Evolutionary conservation across 192 early-diverging fungal species (phyloP).

Genomic region (Borealophlyctis nickersoniae): DNA sequence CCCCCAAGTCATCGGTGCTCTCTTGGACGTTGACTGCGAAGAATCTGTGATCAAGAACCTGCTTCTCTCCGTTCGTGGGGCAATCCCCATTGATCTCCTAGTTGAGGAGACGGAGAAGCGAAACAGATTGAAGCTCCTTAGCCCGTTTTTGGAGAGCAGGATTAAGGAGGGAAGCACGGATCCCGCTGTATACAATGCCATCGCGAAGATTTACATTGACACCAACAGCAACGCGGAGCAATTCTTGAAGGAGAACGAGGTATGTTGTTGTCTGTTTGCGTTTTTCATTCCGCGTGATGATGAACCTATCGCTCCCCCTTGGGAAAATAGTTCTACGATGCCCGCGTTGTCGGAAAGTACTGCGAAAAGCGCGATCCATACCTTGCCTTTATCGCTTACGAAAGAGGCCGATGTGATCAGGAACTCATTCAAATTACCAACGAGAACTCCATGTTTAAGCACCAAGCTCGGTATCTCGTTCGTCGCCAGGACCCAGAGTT

Average conservation of each 20-base stretch:
- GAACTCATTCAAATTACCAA: slow-evolving; percentile 95
- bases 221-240: slow-evolving; percentile 97
- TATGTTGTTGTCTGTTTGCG: slow-evolving; percentile 22
- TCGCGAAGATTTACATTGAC: slow-evolving; percentile 99
- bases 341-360: slow-evolving; percentile 92
- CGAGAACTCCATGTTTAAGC: slow-evolving; percentile 99
- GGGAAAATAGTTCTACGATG: slow-evolving; percentile 77
- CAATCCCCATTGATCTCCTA: slow-evolving; percentile 80
- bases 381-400: slow-evolving; percentile 91
- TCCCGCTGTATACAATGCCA: slow-evolving; percentile 89
- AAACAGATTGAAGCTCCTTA: slow-evolving; percentile 91
- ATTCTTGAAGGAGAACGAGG: slow-evolving; percentile 84
- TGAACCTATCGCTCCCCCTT: too few species aligned
- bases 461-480: slow-evolving; percentile 95
- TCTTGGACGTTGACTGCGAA: slow-evolving; percentile 97
- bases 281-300: neutral
- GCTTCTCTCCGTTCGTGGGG: slow-evolving; percentile 75
- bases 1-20: slow-evolving; percentile 92
- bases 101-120: slow-evolving; percentile 93
- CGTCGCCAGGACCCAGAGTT: slow-evolving; percentile 78
- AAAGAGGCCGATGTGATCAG: slow-evolving; percentile 90
- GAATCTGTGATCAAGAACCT: slow-evolving; percentile 90
- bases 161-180: slow-evolving; percentile 86
- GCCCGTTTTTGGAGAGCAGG: slow-evolving; percentile 91
- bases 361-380: slow-evolving; percentile 98